Conservation (phyloP, 805 yeast species). For the Starmerella bombi region DNA sequence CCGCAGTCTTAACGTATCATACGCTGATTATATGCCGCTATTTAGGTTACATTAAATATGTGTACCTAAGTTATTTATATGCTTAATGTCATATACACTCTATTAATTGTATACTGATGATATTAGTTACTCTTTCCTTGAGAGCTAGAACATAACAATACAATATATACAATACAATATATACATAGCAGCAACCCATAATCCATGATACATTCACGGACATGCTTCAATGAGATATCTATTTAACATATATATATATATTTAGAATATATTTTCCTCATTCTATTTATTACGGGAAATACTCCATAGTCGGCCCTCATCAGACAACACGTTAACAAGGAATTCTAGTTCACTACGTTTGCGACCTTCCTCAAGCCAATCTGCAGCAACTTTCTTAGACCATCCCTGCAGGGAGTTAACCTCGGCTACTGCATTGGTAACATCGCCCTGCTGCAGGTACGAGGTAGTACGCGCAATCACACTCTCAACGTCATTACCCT, state of each 20-base stretch:
- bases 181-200: no score
- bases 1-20: no score
- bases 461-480: conserved; percentile 75
- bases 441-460: conserved; percentile 57
- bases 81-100: no score
- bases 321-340: conserved; percentile 39
- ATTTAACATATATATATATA: neutral
- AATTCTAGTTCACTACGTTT: conserved; percentile 80
- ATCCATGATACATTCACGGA: no score
- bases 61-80: no score
- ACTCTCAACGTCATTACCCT: conserved; percentile 76
- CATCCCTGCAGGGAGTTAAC: conserved; percentile 82
- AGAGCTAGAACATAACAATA: no score
- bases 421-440: conserved; percentile 85
- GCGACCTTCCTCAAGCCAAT: conserved; percentile 85
- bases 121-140: no score
- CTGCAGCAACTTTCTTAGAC: conserved; percentile 79
- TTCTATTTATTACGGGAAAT: conserved; percentile 12
- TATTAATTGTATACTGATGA: no score
- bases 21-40: no score
- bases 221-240: neutral
- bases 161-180: no score
- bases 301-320: conserved; percentile 26
- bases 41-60: no score
- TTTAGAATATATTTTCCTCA: no score